phyloP scores from a whole-genome alignment of 164 flowering plant genomes.

The Sextonia rubra region DNA sequence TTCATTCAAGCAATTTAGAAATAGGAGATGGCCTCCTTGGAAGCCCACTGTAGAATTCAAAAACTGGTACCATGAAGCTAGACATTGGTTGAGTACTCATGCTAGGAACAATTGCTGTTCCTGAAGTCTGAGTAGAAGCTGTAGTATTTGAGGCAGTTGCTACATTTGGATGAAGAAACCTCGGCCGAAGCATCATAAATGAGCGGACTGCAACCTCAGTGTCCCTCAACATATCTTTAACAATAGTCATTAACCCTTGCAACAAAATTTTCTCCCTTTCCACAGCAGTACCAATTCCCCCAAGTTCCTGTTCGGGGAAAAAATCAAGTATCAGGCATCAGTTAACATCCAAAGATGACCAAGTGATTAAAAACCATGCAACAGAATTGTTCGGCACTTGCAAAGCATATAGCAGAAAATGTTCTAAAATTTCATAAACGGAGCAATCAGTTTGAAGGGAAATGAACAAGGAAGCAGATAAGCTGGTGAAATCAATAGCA shows the following conservation, averaged over 20 bases:
- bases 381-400: no score
- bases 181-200: conserved; percentile 79
- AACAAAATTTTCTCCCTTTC: conserved; percentile 68
- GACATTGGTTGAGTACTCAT: conserved; percentile 41
- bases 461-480: no score
- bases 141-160: conserved; percentile 38
- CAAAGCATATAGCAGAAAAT: no score
- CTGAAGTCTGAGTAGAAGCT: conserved; percentile 50
- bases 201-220: conserved; percentile 92
- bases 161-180: conserved; percentile 56
- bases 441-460: no score
- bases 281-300: conserved; percentile 74
- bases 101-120: conserved; percentile 39
- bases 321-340: no score
- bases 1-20: no score
- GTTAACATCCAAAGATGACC: no score
- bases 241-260: conserved; percentile 68
- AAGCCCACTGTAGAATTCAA: conserved; percentile 83
- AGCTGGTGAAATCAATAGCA: no score
- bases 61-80: conserved; percentile 55
- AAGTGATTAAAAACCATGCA: no score
- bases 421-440: no score
- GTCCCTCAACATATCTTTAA: conserved; percentile 73
- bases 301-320: conserved; percentile 64
- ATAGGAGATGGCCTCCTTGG: conserved; percentile 90